Evolutionary conservation across 768 basidiomycete species (phyloP).

Genomic region (Hericium coralloides): DNA sequence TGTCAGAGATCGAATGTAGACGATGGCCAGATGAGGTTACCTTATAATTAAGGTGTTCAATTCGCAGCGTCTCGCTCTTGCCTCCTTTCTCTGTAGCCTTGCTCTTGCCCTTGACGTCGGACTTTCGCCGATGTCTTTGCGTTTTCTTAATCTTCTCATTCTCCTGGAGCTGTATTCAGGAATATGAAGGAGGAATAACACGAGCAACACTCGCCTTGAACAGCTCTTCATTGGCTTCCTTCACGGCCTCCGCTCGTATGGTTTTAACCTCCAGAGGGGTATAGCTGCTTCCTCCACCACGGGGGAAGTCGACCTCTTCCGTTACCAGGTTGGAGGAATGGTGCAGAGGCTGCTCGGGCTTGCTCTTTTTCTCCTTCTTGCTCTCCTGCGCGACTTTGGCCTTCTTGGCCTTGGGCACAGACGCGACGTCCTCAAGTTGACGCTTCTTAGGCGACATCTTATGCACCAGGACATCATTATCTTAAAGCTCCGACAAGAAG

Average conservation of each 20-base stretch:
- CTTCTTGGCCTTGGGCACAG: slow-evolving; percentile 51
- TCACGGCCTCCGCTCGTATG: slow-evolving; percentile 72
- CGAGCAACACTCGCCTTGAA: slow-evolving; percentile 43
- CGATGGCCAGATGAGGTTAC: slow-evolving; percentile 27
- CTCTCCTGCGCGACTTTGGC: slow-evolving; percentile 30
- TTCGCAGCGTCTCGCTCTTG: slow-evolving; percentile 54
- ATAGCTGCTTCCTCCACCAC: slow-evolving; percentile 85
- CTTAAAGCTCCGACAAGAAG: no score
- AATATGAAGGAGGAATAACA: neutral
- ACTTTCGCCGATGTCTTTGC: slow-evolving; percentile 40
- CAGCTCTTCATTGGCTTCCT: slow-evolving; percentile 77
- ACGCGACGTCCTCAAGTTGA: slow-evolving; percentile 42
- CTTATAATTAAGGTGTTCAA: slow-evolving; percentile 94
- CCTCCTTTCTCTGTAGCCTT: slow-evolving; percentile 24
- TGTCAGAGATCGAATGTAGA: neutral
- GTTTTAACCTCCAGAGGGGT: slow-evolving; percentile 87
- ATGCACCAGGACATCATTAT: no score
- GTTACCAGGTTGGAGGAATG: slow-evolving; percentile 31
- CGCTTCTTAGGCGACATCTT: slow-evolving; percentile 51
- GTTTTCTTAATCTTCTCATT: slow-evolving; percentile 23
- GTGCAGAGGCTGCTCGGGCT: slow-evolving; percentile 20
- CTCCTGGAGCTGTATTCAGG: slow-evolving; percentile 6
- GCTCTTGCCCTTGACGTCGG: slow-evolving; percentile 28
- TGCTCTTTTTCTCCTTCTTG: slow-evolving; percentile 20
- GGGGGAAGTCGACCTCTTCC: slow-evolving; percentile 88